Base-by-base conservation (phyloP, 139 green algal species). In the Volvox reticuliferus region DNA sequence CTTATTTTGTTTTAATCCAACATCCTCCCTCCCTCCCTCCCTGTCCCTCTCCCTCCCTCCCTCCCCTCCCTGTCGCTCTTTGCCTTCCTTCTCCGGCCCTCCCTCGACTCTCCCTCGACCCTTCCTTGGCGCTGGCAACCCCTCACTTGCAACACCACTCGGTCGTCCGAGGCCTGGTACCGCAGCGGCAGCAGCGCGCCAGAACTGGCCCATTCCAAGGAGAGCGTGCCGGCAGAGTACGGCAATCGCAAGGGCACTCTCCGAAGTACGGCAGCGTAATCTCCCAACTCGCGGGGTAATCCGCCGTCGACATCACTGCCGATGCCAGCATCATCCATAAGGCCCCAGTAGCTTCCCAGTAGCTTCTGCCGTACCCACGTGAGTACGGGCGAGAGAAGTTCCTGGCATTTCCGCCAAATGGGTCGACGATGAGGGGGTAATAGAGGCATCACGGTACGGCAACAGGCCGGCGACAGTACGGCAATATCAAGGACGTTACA, bases 71-170 rank as follows among this genome's bases (percentile, higher is more conserved):
- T n/a, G n/a, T n/a, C n/a, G n/a, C n/a, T n/a, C n/a, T n/a, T n/a
- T n/a, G n/a, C n/a, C n/a, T n/a, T n/a, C n/a, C n/a, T n/a, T n/a
- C n/a, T n/a, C n/a, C n/a, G n/a, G 44, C 5, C 44, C 44, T 9
- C 44, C 44, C 44, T 55, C 44, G 44, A 55, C 44, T 14, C 44
- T 55, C 44, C 5, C 44, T n/a, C n/a, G n/a, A 55, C 44, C 65
- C 65, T 28, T 28, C 65, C 62, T 69, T 17, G 62, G 19, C 62
- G 62, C 62, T 69, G 62, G 62, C n/a, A 55, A 55, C 44, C 65
- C 65, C 65, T 9, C 71, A 94, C 93, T 93, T 97, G 95, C 17
- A 85, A 86, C 1, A 97, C 12, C 55, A 97, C 82, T n/a, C 92
- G 71, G 88, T 97, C 96, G 1, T 87, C 20, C 9, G 20, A 73